These are phyloP conservation scores for Candida broadrunensis DNA, from an alignment of 805 yeast species.

Conservation along the genomic window DNA sequence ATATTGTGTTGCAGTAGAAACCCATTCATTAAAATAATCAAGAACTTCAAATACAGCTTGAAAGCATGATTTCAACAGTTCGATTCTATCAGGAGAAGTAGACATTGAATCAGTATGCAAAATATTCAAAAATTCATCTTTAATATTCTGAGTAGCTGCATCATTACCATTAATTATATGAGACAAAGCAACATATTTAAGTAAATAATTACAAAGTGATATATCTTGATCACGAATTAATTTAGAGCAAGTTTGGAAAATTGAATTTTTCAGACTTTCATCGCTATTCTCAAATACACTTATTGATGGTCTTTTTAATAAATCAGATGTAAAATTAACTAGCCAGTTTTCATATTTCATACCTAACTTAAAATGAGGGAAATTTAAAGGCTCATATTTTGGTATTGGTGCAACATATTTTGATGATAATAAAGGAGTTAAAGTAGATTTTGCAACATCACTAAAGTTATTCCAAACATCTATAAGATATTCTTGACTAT, in stretches of 20 bases:
- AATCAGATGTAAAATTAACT: conserved; percentile 60
- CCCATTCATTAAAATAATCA: conserved; percentile 84
- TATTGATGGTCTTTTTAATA: conserved; percentile 45
- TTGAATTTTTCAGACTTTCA: conserved; percentile 20
- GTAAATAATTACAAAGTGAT: conserved; percentile 61
- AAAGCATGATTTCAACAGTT: conserved; percentile 61
- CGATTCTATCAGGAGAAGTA: conserved; percentile 51
- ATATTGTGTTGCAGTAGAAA: conserved; percentile 34
- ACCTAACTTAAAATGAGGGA: conserved; percentile 62
- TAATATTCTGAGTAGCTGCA: conserved; percentile 42
- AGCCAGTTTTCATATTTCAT: conserved; percentile 72
- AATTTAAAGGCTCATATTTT: conserved; percentile 44
- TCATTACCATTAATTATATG: conserved; percentile 49
- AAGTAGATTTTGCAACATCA: conserved; percentile 65
- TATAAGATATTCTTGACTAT: conserved; percentile 13
- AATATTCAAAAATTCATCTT: conserved; percentile 58
- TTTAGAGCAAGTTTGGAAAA: conserved; percentile 62
- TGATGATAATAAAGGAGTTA: conserved; percentile 73
- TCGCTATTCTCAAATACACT: conserved; percentile 8
- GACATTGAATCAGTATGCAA: conserved; percentile 45
- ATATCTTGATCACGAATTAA: conserved; percentile 64
- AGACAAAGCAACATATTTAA: conserved; percentile 75
- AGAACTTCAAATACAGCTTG: conserved; percentile 73
- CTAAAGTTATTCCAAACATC: conserved; percentile 61
- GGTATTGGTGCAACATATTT: conserved; percentile 63